These are phyloP conservation scores for Pterocarpus santalinus DNA, from an alignment of 306 rosid genomes.

Conservation along the genomic window DNA sequence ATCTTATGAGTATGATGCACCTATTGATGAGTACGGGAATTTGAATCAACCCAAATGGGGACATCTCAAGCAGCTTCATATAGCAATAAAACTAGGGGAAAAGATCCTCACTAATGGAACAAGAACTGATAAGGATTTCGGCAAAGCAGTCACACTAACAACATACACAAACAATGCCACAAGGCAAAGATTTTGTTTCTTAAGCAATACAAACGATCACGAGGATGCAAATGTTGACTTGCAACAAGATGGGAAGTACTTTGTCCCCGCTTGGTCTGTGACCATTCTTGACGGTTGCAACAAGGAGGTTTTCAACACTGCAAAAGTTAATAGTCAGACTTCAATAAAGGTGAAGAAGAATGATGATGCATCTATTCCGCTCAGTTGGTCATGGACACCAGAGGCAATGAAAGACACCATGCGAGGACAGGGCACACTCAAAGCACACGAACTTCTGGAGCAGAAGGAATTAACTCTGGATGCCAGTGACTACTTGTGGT, in stretches of 20 bases:
- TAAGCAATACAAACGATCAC: background rate
- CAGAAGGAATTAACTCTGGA: constrained; percentile 5
- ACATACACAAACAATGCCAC: background rate
- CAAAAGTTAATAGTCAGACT: constrained; percentile 32
- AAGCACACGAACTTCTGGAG: constrained; percentile 6
- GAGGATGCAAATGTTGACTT: background rate
- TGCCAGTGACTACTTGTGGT: constrained; percentile 37
- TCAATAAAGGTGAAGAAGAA: constrained; percentile 15
- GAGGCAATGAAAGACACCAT: constrained; percentile 31
- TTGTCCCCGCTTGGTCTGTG: constrained; percentile 45
- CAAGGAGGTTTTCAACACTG: constrained; percentile 43
- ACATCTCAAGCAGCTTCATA: constrained; percentile 50
- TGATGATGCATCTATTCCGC: background rate
- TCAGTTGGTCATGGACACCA: constrained; percentile 16
- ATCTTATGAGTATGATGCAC: constrained; percentile 41
- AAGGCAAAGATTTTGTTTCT: background rate
- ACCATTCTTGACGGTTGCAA: constrained; percentile 45
- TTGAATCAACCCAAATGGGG: constrained; percentile 54
- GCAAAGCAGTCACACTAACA: background rate
- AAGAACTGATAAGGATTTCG: background rate
- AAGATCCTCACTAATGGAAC: background rate
- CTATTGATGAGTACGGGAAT: constrained; percentile 53
- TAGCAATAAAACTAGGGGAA: constrained; percentile 3
- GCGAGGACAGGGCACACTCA: background rate
- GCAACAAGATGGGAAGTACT: constrained; percentile 6